Percentiles rank a stretch among this genome's conserved stretches.
Evolutionary conservation across 1,139 yeast species (phyloP).

Genomic region (Wickerhamiella infanticola): DNA sequence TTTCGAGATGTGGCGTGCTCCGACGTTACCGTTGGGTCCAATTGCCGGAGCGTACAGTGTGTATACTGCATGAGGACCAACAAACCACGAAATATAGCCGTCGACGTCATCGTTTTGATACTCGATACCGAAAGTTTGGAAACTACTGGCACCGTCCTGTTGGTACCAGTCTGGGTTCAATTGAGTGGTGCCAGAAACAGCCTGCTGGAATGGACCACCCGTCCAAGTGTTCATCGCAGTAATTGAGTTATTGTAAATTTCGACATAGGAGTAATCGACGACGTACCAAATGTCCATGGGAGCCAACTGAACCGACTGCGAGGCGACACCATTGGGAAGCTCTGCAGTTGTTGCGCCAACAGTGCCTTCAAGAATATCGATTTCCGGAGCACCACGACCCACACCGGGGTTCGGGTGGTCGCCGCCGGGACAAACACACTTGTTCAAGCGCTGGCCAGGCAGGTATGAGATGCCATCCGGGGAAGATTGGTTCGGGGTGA

Average conservation of each 20-base stretch:
- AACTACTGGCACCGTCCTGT: conserved; percentile 29
- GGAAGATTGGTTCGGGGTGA: conserved; percentile 75
- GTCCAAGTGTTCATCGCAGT: conserved; percentile 62
- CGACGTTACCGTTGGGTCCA: conserved; percentile 73
- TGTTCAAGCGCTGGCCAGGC: conserved; percentile 58
- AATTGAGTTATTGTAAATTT: conserved; percentile 41
- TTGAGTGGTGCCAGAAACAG: conserved; percentile 58
- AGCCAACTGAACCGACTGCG: conserved; percentile 73
- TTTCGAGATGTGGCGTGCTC: conserved; percentile 55
- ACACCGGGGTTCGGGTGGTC: conserved; percentile 66
- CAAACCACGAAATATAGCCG: conserved; percentile 75
- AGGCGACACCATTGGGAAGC: conserved; percentile 42
- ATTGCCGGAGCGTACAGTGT: conserved; percentile 47
- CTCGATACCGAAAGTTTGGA: conserved; percentile 67
- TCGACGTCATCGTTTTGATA: conserved; percentile 46
- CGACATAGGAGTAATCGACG: conserved; percentile 62
- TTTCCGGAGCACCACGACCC: conserved; percentile 86
- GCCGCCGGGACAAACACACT: conserved; percentile 59
- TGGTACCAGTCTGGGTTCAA: conserved; percentile 67
- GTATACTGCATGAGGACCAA: conserved; percentile 52
- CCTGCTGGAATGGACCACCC: conserved; percentile 81
- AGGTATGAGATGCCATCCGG: conserved; percentile 66
- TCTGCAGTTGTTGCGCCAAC: conserved; percentile 26
- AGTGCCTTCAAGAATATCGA: conserved; percentile 71
- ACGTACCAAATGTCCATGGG: conserved; percentile 78